A percentile compares a stretch with the other conserved stretches of the same genome.
phyloP scores from a whole-genome alignment of 495 filamentous ascomycete genomes.

The Ramalina peruviana region DNA sequence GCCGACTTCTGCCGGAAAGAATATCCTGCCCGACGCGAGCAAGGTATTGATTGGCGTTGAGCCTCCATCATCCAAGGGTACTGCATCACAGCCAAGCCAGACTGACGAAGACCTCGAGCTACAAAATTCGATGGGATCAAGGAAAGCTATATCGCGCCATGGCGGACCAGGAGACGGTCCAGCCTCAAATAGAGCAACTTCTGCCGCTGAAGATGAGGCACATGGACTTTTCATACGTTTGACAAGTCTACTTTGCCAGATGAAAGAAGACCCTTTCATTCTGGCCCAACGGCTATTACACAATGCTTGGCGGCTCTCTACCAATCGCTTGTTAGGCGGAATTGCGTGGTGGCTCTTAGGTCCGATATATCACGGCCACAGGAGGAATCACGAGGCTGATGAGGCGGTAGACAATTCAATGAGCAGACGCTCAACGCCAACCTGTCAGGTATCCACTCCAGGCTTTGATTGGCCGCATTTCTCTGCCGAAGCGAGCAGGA shows the following conservation, averaged over 20 bases:
- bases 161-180: not conserved
- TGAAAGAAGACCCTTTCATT: conserved; percentile 11
- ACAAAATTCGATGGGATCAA: not conserved
- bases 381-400: conserved; percentile 11
- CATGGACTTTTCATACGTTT: conserved; percentile 11
- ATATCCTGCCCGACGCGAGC: not conserved
- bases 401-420: not conserved
- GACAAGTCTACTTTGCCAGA: conserved; percentile 7
- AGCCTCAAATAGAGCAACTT: not conserved
- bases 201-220: not conserved
- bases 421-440: conserved; percentile 1
- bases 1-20: not conserved
- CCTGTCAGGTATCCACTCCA: not conserved
- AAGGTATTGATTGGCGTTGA: conserved; percentile 1
- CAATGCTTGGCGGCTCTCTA: conserved; percentile 16
- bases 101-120: not conserved
- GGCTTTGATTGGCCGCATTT: conserved; percentile 12
- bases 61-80: not conserved
- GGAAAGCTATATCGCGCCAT: not conserved
- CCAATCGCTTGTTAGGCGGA: conserved; percentile 8
- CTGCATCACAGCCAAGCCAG: not conserved
- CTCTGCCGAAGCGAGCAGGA: conserved; percentile 2
- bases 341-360: conserved; percentile 19
- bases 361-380: conserved; percentile 11
- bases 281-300: conserved; percentile 18